Conservation (phyloP, 768 basidiomycete species). For the Boletus subcaerulescens region DNA sequence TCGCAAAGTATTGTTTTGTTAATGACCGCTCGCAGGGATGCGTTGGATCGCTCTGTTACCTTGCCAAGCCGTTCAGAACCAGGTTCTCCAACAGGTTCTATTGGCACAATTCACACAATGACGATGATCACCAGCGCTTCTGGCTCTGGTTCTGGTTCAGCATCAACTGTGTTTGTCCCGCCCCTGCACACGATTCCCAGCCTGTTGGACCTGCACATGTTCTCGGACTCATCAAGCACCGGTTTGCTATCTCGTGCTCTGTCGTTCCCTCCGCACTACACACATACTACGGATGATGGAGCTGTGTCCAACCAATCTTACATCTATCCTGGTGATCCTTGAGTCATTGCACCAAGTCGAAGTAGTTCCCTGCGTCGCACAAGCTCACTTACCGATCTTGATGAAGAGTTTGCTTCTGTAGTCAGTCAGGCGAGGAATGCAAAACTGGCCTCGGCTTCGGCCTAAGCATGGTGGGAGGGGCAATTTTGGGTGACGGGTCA, state of each 20-base stretch:
- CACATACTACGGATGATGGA: conserved; percentile 70
- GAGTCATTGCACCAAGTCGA: conserved; percentile 68
- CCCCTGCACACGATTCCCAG: conserved; percentile 70
- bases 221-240: conserved; percentile 41
- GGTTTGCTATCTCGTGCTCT: conserved; percentile 39
- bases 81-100: conserved; percentile 53
- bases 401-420: conserved; percentile 50
- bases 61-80: conserved; percentile 43
- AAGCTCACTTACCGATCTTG: conserved; percentile 78
- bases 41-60: conserved; percentile 62
- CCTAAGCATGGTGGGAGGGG: conserved; percentile 39
- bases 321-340: conserved; percentile 68
- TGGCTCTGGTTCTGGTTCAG: conserved; percentile 49
- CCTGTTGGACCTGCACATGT: conserved; percentile 57
- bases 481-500: conserved; percentile 48
- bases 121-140: conserved; percentile 39
- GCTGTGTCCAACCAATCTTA: conserved; percentile 65
- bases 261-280: conserved; percentile 57
- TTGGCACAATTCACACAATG: conserved; percentile 66
- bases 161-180: conserved; percentile 75
- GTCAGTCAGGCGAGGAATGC: conserved; percentile 40
- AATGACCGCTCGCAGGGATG: conserved; percentile 54
- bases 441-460: conserved; percentile 43
- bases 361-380: conserved; percentile 58
- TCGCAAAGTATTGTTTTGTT: background rate